Evolutionary conservation across 2,329 filamentous ascomycete genomes (phyloP), one percentile per base, ranked within the genome.

Genomic region (Hymenotorrendiella dingleyae): DNA sequence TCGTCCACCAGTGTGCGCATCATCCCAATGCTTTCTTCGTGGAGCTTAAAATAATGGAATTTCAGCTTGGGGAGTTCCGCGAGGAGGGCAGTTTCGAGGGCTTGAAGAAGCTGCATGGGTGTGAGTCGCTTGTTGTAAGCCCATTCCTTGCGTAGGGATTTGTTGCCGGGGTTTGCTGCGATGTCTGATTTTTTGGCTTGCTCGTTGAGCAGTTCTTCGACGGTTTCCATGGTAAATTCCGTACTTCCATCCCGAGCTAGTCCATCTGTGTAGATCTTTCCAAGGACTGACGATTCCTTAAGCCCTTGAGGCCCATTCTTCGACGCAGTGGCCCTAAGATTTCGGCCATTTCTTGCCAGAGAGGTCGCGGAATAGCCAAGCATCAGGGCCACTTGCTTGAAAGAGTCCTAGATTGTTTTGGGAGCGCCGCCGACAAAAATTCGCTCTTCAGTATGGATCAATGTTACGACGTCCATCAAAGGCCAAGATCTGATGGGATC

Each of bases 11-110:
- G n/a, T n/a, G n/a, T n/a, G n/a, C 27, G 16, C 27, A 12, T 29
- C 6, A 29, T 29, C 4, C n/a, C 29, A 6, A 50, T 36, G 19
- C 37, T 45, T 28, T 48, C 34, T 33, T 29, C 12, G 24, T 49
- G 45, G 12, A 52, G 17, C 6, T 23, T 6, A 11, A 47, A 46
- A 28, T 49, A 52, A 10, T 48, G 28, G 22, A 52, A 36, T 10
- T 32, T 24, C 4, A 48, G 8, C 5, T 43, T 41, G 2, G 33
- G 40, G 1, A 48, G 17, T 14, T 50, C 47, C 6, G 34, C 4
- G 8, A 20, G 12, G 1, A 52, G 23, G 5, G 21, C 34, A 8
- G 22, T 7, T 24, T 9, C 27, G 6, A 47, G 19, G 4, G 49
- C 36, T 20, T 49, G 16, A 6, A 47, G 14, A 11, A 48, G 26